Percentiles rank a stretch among this genome's conserved stretches.
Evolutionary conservation across 805 yeast genomes (phyloP).

Genomic region (Clavispora carvajalis): DNA sequence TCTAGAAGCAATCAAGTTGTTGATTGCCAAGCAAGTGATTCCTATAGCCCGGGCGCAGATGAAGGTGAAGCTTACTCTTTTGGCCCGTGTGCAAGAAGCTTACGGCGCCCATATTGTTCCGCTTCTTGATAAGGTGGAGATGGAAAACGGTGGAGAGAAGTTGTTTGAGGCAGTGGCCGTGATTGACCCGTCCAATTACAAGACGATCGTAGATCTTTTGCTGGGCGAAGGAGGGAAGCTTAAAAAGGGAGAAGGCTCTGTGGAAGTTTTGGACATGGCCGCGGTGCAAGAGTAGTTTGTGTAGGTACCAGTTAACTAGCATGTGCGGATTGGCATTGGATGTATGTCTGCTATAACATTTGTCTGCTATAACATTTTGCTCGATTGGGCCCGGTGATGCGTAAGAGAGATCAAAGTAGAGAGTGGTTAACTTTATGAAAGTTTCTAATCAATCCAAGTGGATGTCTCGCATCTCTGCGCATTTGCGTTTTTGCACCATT

Average conservation of each 20-base stretch:
- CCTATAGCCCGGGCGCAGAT: slow-evolving; percentile 94
- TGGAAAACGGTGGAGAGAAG: slow-evolving; percentile 38
- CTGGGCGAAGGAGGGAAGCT: slow-evolving; percentile 41
- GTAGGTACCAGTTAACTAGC: no score
- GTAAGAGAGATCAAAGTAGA: no score
- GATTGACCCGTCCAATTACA: slow-evolving; percentile 82
- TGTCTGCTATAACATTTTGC: no score
- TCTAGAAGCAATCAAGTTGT: slow-evolving; percentile 76
- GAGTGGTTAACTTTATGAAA: no score
- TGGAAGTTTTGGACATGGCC: slow-evolving; percentile 87
- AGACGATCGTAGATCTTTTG: slow-evolving; percentile 60
- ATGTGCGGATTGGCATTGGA: no score
- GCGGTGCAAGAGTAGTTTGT: slow-evolving; percentile 65
- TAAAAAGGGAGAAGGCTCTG: slow-evolving; percentile 51
- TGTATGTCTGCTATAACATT: no score
- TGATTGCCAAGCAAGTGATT: slow-evolving; percentile 73
- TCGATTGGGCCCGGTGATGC: no score
- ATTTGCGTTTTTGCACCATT: no score
- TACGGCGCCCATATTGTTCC: slow-evolving; percentile 30
- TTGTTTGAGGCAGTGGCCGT: slow-evolving; percentile 46
- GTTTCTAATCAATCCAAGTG: no score
- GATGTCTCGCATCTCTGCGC: no score
- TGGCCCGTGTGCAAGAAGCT: slow-evolving; percentile 43
- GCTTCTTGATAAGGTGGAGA: slow-evolving; percentile 34
- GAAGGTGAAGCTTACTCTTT: slow-evolving; percentile 68